Evolutionary conservation across 1,284 basidiomycete genomes (phyloP).

Genomic region (Papiliotrema nemorosa): DNA sequence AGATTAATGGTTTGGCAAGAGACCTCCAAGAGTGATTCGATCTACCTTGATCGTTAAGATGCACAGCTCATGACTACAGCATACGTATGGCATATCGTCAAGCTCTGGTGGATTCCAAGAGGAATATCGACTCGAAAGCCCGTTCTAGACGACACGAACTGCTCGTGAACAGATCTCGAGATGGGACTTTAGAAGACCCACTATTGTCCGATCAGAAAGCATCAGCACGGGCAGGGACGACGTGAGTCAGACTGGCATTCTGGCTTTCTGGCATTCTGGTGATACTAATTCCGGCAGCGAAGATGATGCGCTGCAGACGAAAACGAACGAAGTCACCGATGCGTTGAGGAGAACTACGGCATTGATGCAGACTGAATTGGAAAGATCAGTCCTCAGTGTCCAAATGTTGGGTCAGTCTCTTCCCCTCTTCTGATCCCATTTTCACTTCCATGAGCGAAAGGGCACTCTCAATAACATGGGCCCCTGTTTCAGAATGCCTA

Average conservation of each 20-base stretch:
- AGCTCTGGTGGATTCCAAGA: conserved; percentile 27
- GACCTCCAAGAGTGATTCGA: conserved; percentile 8
- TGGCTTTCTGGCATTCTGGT: background rate
- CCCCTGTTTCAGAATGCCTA: too few species aligned
- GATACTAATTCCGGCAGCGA: too few species aligned
- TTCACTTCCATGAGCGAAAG: background rate
- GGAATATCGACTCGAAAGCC: conserved; percentile 12
- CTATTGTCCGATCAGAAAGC: conserved; percentile 9
- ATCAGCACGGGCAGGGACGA: conserved; percentile 15
- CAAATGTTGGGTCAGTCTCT: conserved; percentile 73
- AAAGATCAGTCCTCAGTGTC: conserved; percentile 75
- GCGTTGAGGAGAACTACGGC: conserved; percentile 75
- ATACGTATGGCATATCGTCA: conserved; percentile 28
- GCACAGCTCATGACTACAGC: conserved; percentile 9
- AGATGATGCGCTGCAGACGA: conserved; percentile 80
- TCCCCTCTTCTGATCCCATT: background rate
- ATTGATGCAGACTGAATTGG: conserved; percentile 84
- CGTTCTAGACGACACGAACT: conserved; percentile 25
- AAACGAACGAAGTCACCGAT: conserved; percentile 81
- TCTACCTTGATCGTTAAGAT: background rate
- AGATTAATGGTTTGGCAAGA: conserved; percentile 5
- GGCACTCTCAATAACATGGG: too few species aligned
- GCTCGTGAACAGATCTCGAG: conserved; percentile 1
- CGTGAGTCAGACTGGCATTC: conserved; percentile 5
- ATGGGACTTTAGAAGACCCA: background rate